phyloP scores from a whole-genome alignment of 441 rosid species.

The Euphorbia celastroides region DNA sequence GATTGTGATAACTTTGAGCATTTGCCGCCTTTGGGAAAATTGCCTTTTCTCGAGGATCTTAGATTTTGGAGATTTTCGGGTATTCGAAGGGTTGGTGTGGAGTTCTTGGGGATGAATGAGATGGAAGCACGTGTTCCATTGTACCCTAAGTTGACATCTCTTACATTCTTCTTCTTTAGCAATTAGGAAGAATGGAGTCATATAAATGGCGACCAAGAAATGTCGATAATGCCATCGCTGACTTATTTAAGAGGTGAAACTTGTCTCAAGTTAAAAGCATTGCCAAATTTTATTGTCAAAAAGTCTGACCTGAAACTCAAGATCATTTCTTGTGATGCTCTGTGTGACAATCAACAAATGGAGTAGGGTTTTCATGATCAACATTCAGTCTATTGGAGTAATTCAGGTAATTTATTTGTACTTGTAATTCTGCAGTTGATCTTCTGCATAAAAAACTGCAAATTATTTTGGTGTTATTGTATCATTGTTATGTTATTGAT shows the following conservation, averaged over 20 bases:
- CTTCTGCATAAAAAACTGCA: too few relatives aligned
- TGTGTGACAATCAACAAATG: too few relatives aligned
- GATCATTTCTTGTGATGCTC: too few relatives aligned
- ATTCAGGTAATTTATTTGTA: too few relatives aligned
- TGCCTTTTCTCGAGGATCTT: neutral
- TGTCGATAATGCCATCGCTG: neutral
- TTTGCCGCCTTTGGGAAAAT: neutral
- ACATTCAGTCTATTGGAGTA: too few relatives aligned
- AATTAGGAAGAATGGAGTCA: neutral
- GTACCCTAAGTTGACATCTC: neutral
- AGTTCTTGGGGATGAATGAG: neutral
- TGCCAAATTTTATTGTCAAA: neutral
- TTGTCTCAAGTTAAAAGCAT: too few relatives aligned
- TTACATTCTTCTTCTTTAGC: rapidly evolving
- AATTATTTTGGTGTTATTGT: too few relatives aligned
- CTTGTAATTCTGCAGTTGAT: too few relatives aligned
- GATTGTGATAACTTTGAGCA: neutral
- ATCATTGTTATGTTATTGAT: too few relatives aligned
- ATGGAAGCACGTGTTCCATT: too few relatives aligned
- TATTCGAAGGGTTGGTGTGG: neutral
- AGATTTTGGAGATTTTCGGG: neutral
- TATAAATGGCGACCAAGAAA: neutral
- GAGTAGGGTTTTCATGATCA: too few relatives aligned
- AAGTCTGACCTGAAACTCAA: neutral
- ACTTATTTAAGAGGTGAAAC: neutral